Evolutionary conservation across 2,329 filamentous ascomycete species (phyloP).

Genomic region (Penicillium sp.): DNA sequence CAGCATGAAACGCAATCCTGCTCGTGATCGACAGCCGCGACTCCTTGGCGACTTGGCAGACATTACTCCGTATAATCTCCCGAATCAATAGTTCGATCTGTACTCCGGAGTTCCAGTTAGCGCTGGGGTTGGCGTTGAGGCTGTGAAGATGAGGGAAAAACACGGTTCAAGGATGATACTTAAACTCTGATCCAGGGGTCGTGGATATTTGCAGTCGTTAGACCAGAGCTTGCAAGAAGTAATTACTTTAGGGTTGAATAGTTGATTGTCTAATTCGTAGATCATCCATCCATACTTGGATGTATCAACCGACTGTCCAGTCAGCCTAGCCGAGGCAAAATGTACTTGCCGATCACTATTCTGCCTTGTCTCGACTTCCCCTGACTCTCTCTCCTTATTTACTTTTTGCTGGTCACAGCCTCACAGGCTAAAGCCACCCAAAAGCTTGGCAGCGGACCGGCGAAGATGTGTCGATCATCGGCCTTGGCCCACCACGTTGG

Average conservation of each 20-base stretch:
- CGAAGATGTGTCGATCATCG: constrained; percentile 34
- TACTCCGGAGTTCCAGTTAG: constrained; percentile 9
- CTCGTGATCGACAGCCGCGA: constrained; percentile 11
- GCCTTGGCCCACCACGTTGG: constrained; percentile 28
- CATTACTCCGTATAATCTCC: not conserved
- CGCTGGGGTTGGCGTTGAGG: constrained; percentile 7
- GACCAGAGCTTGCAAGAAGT: not conserved
- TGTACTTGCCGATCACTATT: not conserved
- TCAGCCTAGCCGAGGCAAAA: not conserved
- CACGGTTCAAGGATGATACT: not conserved
- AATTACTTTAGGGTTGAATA: not conserved
- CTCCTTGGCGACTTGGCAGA: constrained; percentile 16
- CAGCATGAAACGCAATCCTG: constrained; percentile 9
- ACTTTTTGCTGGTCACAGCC: constrained; percentile 1
- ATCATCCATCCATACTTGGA: not conserved
- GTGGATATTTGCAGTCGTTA: not conserved
- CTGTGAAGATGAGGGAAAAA: constrained; percentile 19
- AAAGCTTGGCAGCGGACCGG: constrained; percentile 36
- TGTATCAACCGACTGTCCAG: constrained; percentile 4
- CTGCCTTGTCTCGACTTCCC: not conserved
- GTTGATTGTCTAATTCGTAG: not conserved
- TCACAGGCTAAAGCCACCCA: constrained; percentile 24
- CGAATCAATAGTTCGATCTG: constrained; percentile 18
- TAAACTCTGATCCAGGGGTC: constrained; percentile 7
- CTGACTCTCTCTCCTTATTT: not conserved